Evolutionary conservation across 495 filamentous ascomycete species (phyloP).

Genomic region (Massariosphaeria phaeospora): DNA sequence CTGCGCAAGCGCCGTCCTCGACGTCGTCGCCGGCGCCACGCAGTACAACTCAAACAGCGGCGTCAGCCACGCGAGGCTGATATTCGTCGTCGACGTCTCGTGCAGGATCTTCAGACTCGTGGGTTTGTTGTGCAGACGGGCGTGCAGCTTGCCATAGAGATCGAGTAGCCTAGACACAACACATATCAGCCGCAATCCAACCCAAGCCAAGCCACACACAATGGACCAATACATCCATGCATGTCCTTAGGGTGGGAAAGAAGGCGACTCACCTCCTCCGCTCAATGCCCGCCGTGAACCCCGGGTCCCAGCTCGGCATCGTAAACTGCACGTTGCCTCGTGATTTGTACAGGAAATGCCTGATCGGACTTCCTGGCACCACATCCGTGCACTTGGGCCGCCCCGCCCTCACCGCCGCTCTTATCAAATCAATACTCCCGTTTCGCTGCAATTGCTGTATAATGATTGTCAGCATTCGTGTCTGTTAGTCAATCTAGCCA

Average conservation of each 20-base stretch:
- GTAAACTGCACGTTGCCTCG: slow-evolving; percentile 89
- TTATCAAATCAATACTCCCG: slow-evolving; percentile 69
- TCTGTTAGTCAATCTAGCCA: no score
- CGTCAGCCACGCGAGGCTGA: slow-evolving; percentile 83
- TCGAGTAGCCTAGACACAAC: slow-evolving; percentile 66
- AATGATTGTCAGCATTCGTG: slow-evolving; percentile 9
- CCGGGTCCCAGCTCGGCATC: slow-evolving; percentile 76
- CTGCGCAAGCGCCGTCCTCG: slow-evolving; percentile 72
- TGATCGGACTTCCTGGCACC: slow-evolving; percentile 69
- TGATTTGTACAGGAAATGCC: slow-evolving; percentile 94
- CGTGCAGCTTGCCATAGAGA: slow-evolving; percentile 78
- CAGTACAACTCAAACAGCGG: slow-evolving; percentile 91
- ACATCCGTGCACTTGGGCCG: slow-evolving; percentile 68
- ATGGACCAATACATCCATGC: no score
- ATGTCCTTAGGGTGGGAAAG: neutral
- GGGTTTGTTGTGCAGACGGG: slow-evolving; percentile 75
- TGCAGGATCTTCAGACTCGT: slow-evolving; percentile 81
- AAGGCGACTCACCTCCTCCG: slow-evolving; percentile 53
- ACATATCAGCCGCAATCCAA: no score
- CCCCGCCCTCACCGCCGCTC: slow-evolving; percentile 62
- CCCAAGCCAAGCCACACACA: no score
- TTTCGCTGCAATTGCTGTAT: slow-evolving; percentile 64
- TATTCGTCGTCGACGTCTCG: slow-evolving; percentile 63
- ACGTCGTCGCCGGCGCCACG: slow-evolving; percentile 73
- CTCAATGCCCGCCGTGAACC: slow-evolving; percentile 60